These are phyloP conservation scores for Neonothopanus nambi DNA, from an alignment of 1,284 basidiomycete species.

Conservation along the genomic window DNA sequence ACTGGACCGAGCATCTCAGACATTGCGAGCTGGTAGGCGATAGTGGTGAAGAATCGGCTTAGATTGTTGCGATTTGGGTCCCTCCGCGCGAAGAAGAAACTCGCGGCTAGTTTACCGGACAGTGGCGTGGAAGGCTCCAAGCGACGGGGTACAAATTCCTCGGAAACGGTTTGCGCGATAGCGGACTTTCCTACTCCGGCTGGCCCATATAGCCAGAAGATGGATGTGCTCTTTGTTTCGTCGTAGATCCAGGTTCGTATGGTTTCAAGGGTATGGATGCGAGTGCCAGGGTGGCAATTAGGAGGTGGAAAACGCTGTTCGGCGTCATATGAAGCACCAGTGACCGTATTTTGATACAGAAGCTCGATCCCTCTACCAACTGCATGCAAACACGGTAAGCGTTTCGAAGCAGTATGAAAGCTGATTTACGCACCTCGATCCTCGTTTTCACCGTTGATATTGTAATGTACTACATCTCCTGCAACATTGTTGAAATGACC, in stretches of 20 bases:
- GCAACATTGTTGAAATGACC: not conserved
- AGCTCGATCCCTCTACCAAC: not conserved
- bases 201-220: conserved; percentile 20
- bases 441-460: not conserved
- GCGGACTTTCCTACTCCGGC: conserved; percentile 22
- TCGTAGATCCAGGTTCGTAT: not conserved
- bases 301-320: conserved; percentile 11
- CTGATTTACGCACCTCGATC: not conserved
- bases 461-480: not conserved
- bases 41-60: not conserved
- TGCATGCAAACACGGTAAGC: not conserved
- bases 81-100: conserved; percentile 20
- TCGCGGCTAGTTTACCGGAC: conserved; percentile 15
- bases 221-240: not conserved
- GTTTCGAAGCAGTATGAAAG: not conserved
- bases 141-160: conserved; percentile 2
- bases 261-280: not conserved
- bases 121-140: too few species aligned
- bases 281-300: conserved; percentile 6
- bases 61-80: not conserved
- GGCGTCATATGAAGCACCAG: conserved; percentile 6
- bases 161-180: conserved; percentile 20
- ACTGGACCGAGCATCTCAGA: not conserved
- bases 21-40: conserved; percentile 3
- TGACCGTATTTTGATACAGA: not conserved